Conservation (phyloP, 2,329 filamentous ascomycete species). For the Fusarium sp. region DNA sequence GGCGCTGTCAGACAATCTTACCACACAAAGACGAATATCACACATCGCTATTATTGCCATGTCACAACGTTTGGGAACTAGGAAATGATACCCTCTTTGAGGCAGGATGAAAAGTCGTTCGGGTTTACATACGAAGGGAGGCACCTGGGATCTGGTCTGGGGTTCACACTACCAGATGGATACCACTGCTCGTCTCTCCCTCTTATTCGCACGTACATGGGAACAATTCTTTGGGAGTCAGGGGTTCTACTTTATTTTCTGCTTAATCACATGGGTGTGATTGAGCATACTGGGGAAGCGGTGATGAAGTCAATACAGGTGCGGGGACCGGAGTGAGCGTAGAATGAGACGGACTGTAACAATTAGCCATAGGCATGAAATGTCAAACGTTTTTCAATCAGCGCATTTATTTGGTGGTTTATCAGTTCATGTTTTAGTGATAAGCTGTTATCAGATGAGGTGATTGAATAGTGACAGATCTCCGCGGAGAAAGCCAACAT, state of each 20-base stretch:
- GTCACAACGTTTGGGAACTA: constrained; percentile 39
- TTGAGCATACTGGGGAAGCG: constrained; percentile 27
- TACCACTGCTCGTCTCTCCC: constrained; percentile 19
- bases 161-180: constrained; percentile 32
- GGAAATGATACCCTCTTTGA: constrained; percentile 50
- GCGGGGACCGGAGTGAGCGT: constrained; percentile 14
- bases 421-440: constrained; percentile 14
- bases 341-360: constrained; percentile 42
- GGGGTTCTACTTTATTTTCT: constrained; percentile 47
- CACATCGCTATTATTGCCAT: constrained; percentile 18
- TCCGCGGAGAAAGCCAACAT: constrained; percentile 10
- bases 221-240: constrained; percentile 45
- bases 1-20: constrained; percentile 7
- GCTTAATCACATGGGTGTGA: constrained; percentile 30
- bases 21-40: constrained; percentile 26
- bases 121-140: constrained; percentile 20
- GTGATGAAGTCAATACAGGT: constrained; percentile 14
- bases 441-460: constrained; percentile 20
- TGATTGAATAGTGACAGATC: not conserved
- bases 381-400: constrained; percentile 31
- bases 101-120: constrained; percentile 39
- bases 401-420: not conserved
- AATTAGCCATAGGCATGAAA: constrained; percentile 38
- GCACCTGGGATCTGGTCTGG: constrained; percentile 25
- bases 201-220: constrained; percentile 37